Percentiles rank a stretch among this genome's conserved stretches.
Conservation (phyloP, 2,329 filamentous ascomycete genomes). For the Fusarium pseudonygamai region DNA sequence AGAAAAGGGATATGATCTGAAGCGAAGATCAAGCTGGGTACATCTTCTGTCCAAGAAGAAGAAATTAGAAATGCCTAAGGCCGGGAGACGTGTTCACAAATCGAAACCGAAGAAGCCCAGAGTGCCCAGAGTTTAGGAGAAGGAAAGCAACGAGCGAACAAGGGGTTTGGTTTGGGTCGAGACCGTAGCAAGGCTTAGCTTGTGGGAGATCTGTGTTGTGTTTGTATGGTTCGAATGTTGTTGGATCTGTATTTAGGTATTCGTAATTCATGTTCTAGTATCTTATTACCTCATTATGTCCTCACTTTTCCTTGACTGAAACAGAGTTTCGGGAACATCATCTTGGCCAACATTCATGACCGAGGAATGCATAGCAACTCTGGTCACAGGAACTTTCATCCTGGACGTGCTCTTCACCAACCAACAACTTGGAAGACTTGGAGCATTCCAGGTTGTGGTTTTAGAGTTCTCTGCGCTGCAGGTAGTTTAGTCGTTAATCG, state of each 20-base stretch:
- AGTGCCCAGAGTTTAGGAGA: not conserved
- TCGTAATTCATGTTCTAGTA: not conserved
- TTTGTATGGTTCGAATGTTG: not conserved
- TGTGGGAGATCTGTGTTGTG: not conserved
- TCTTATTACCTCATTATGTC: not conserved
- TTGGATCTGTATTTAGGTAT: not conserved
- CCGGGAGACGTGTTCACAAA: not conserved
- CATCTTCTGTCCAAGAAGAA: not conserved
- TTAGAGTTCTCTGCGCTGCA: not conserved
- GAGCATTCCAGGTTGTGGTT: not conserved
- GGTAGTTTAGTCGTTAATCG: constrained; percentile 1
- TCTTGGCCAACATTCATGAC: not conserved
- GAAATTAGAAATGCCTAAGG: not conserved
- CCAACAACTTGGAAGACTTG: not conserved
- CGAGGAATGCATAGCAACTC: not conserved
- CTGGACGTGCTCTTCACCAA: not conserved
- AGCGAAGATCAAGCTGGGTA: constrained; percentile 21
- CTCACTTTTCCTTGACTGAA: not conserved
- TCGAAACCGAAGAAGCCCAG: not conserved
- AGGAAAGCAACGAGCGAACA: not conserved
- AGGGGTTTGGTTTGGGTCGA: not conserved
- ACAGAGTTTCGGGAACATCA: not conserved
- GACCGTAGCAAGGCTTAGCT: not conserved
- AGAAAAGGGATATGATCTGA: constrained; percentile 1
- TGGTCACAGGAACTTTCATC: not conserved